Conservation (phyloP, 805 yeast genomes). For the Myxozyma monticola region DNA sequence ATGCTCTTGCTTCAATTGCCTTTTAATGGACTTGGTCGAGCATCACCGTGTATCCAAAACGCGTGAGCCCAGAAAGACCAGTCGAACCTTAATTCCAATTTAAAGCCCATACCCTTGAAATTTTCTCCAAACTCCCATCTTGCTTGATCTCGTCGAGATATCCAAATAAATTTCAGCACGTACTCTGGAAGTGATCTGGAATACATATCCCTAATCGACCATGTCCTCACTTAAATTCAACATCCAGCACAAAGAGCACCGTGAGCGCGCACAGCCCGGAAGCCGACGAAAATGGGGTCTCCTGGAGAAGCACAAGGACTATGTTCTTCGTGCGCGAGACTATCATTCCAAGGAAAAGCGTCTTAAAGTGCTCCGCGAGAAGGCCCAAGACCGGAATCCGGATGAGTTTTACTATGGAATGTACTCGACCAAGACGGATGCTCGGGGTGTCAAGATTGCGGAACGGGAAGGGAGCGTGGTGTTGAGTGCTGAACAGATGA, state of each 20-base stretch:
- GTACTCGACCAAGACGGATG: conserved; percentile 66
- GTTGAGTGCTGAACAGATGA: conserved; percentile 60
- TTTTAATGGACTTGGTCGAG: too few relatives aligned
- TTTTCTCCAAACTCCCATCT: too few relatives aligned
- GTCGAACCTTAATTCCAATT: too few relatives aligned
- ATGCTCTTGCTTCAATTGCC: too few relatives aligned
- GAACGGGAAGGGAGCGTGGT: conserved; percentile 52
- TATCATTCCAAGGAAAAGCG: conserved; percentile 59
- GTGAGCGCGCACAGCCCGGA: conserved; percentile 86
- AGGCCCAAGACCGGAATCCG: conserved; percentile 75
- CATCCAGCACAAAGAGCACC: conserved; percentile 93
- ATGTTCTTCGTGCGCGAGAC: conserved; percentile 65
- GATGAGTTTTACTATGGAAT: conserved; percentile 97
- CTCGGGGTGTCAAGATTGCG: conserved; percentile 45
- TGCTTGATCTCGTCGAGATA: too few relatives aligned
- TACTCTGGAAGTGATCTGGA: too few relatives aligned
- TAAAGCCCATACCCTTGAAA: too few relatives aligned
- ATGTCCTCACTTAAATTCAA: conserved; percentile 86
- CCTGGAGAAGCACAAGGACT: conserved; percentile 84
- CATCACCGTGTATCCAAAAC: too few relatives aligned
- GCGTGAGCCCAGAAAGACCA: too few relatives aligned
- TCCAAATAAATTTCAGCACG: too few relatives aligned
- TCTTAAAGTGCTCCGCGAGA: conserved; percentile 67
- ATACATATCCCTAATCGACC: background rate
- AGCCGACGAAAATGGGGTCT: conserved; percentile 76